Percentiles rank a stretch among this genome's conserved stretches.
phyloP scores from a whole-genome alignment of 2,329 filamentous ascomycete genomes.

The Pseudophaeomoniella oleicola region DNA sequence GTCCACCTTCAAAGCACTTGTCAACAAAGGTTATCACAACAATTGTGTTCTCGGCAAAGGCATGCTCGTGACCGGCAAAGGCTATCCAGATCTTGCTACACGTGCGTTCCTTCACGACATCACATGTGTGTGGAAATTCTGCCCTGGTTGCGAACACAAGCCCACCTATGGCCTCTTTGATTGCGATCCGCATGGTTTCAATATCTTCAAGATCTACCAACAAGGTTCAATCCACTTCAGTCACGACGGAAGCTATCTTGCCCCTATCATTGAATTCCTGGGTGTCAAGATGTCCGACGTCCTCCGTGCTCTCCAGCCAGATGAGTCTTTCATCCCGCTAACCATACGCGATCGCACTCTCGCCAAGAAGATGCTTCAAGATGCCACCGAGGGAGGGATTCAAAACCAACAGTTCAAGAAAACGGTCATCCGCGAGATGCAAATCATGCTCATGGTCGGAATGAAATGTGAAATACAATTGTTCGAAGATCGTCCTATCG shows the following conservation, averaged over 20 bases:
- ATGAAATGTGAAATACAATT: constrained; percentile 49
- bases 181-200: constrained; percentile 47
- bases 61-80: constrained; percentile 43
- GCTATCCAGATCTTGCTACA: constrained; percentile 47
- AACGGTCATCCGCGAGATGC: constrained; percentile 30
- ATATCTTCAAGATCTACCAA: constrained; percentile 49
- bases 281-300: constrained; percentile 35
- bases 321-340: constrained; percentile 27
- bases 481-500: constrained; percentile 27
- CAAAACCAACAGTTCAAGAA: constrained; percentile 28
- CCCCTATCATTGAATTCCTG: constrained; percentile 40
- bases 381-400: background rate
- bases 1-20: constrained; percentile 46
- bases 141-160: background rate
- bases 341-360: constrained; percentile 34
- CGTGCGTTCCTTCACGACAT: constrained; percentile 37
- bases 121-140: constrained; percentile 15
- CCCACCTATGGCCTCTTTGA: constrained; percentile 35
- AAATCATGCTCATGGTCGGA: constrained; percentile 47
- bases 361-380: constrained; percentile 28
- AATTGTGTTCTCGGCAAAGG: constrained; percentile 26
- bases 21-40: constrained; percentile 31
- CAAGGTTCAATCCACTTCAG: constrained; percentile 42
- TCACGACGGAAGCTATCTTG: constrained; percentile 35
- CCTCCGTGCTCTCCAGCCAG: constrained; percentile 14